Percentiles rank a stretch among this genome's conserved stretches.
Evolutionary conservation across 108 stramenopile genomes (phyloP).

Genomic region (Nitzschia sp.): DNA sequence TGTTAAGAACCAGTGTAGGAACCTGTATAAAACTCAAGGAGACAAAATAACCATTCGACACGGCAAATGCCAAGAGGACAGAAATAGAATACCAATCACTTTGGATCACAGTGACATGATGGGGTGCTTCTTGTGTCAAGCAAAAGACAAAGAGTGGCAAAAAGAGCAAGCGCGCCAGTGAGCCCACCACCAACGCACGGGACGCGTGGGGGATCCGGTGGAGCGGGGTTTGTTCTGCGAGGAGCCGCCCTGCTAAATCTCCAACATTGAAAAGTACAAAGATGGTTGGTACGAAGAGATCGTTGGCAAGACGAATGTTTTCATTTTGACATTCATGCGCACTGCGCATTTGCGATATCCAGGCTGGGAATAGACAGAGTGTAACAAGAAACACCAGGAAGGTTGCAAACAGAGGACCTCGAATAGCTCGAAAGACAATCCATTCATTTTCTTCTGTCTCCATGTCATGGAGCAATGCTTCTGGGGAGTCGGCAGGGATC

Average conservation of each 20-base stretch:
- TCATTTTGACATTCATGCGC: constrained; percentile 35
- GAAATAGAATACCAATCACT: constrained; percentile 44
- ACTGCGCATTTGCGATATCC: constrained; percentile 44
- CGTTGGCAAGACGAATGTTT: constrained; percentile 42
- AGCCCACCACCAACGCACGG: constrained; percentile 25
- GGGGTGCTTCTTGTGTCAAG: constrained; percentile 8
- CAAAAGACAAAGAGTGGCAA: constrained; percentile 41
- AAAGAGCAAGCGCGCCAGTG: constrained; percentile 31
- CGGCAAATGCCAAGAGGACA: constrained; percentile 39
- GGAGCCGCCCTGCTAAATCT: constrained; percentile 48
- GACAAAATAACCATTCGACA: constrained; percentile 47
- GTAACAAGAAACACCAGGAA: constrained; percentile 56
- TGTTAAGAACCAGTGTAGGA: constrained; percentile 21
- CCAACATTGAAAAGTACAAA: constrained; percentile 60
- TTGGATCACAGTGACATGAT: constrained; percentile 12
- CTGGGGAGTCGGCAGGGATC: too few relatives aligned
- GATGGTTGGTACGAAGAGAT: constrained; percentile 47
- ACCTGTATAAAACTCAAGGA: constrained; percentile 43
- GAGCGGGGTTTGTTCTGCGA: constrained; percentile 24
- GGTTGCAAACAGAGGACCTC: constrained; percentile 35
- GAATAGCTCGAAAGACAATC: constrained; percentile 25
- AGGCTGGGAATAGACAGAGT: constrained; percentile 51
- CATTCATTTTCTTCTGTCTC: constrained; percentile 10
- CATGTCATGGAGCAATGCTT: not conserved
- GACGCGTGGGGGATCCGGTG: constrained; percentile 16